Conservation (phyloP, 352 stramenopile species). For the Phytopythium aichiense region DNA sequence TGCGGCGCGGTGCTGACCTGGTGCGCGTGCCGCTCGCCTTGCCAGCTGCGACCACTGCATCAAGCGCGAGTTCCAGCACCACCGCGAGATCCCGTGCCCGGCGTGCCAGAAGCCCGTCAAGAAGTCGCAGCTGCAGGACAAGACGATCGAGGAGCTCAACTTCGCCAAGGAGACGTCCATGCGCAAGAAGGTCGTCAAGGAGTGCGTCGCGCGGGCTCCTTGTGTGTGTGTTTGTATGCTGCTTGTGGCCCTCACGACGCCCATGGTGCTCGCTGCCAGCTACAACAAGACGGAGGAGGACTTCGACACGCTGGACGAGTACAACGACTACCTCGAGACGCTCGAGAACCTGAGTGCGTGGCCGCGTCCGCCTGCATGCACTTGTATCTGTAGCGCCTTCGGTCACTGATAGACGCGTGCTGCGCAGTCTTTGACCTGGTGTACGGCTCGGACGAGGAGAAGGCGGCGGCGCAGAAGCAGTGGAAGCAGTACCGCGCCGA, state of each 20-base stretch:
- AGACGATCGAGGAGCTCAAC: conserved; percentile 87
- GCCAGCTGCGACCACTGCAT: conserved; percentile 81
- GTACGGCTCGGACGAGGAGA: conserved; percentile 71
- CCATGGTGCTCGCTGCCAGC: conserved; percentile 16
- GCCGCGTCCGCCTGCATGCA: neutral
- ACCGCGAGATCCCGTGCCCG: conserved; percentile 81
- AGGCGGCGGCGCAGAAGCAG: conserved; percentile 68
- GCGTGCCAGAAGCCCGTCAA: conserved; percentile 83
- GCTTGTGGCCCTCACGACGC: neutral
- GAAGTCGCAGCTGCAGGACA: conserved; percentile 87
- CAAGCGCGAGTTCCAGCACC: conserved; percentile 85
- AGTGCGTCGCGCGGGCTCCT: conserved; percentile 30
- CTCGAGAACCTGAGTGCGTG: conserved; percentile 81
- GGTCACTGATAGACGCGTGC: neutral
- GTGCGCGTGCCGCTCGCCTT: neutral
- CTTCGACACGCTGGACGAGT: conserved; percentile 84
- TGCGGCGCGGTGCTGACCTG: neutral
- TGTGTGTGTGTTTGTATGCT: neutral
- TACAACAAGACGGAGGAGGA: conserved; percentile 89
- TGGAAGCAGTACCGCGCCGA: conserved; percentile 86
- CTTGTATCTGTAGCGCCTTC: too few species aligned
- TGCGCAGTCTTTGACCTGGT: conserved; percentile 78
- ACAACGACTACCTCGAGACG: conserved; percentile 83
- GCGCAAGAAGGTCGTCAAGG: conserved; percentile 85
- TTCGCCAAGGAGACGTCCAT: conserved; percentile 84